Evolutionary conservation across 2,329 filamentous ascomycete genomes (phyloP), one percentile per base, ranked within the genome.

Genomic region (Alternaria tenuissima): DNA sequence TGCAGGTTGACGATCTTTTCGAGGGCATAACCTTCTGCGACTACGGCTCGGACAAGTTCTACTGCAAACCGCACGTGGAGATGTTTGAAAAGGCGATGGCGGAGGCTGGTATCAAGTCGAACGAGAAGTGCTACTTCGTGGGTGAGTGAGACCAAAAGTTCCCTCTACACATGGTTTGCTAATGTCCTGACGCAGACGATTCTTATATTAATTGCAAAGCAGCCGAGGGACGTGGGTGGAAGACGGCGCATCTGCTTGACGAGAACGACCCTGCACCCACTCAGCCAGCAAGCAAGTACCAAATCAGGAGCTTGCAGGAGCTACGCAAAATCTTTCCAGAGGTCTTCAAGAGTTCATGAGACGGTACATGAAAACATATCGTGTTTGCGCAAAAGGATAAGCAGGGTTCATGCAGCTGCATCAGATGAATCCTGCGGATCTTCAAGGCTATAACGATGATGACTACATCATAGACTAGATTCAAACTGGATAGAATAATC

Each of bases 11-110:
- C 2, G 92, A 97, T 75, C 81, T 94, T 26, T 99, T 99, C 74
- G 94, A 98, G 64, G 95, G 95, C 7, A 88, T 98, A 62, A 99
- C 95, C 0, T 99, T 88, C 78, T 99, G 96, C 76, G 92, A 99
- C 79, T 99, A 99, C 79, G 85, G 83, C 11, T 81, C 86, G 16
- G 82, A 87, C 42, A 90, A 87, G 6, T 84, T 99, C 63, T 80
- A 96, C 47, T 97, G 95, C 82, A 99, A 99, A 78, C 95, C 95
- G 3, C 86, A 91, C 57, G 84, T 84, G 53, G 88, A 89, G 52
- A 95, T 96, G 90, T 99, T 89, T 76, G 86, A 86, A 38, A 97
- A 95, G 80, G 95, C 92, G 6, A 97, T 98, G 91, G 83, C 79
- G 47, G 91, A 98, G 70, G 93, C 94, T 0, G 91, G 89, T 0